Evolutionary conservation across 1,284 basidiomycete genomes (phyloP).

Genomic region (Marasmius sp.): DNA sequence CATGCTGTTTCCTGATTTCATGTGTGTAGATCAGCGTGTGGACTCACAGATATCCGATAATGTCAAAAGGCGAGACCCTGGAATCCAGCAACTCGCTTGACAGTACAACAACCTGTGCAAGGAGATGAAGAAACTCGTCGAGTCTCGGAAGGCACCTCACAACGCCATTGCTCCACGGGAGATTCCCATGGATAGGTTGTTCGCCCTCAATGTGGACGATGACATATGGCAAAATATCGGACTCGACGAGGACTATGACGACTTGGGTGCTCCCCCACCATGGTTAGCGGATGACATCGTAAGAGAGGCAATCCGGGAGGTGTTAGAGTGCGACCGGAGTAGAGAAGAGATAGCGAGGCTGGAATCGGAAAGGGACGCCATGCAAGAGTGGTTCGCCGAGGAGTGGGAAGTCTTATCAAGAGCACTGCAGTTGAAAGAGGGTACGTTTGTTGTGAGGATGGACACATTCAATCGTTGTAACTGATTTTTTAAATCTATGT

Average conservation of each 20-base stretch:
- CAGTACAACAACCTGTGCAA: slow-evolving; percentile 17
- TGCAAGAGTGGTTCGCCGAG: slow-evolving; percentile 6
- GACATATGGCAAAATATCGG: background rate
- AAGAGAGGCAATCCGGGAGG: slow-evolving; percentile 1
- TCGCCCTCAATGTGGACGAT: background rate
- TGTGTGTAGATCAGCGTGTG: background rate
- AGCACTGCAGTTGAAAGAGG: background rate
- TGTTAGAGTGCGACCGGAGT: slow-evolving; percentile 7
- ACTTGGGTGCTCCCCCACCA: background rate
- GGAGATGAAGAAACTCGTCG: background rate
- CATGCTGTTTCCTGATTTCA: too few species aligned
- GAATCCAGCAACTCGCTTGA: slow-evolving; percentile 10
- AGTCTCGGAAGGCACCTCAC: background rate
- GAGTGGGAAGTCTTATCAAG: background rate
- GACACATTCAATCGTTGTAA: background rate
- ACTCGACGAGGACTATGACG: background rate
- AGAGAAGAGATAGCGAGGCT: slow-evolving; percentile 5
- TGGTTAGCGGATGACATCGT: background rate
- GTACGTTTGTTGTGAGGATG: background rate
- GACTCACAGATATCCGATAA: background rate
- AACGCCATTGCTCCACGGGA: background rate
- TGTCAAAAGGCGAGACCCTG: slow-evolving; percentile 10
- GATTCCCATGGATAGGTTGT: background rate
- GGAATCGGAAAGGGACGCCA: background rate
- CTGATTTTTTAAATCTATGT: too few species aligned